A percentile compares a stretch with the other conserved stretches of the same genome.
phyloP scores from a whole-genome alignment of 2,329 filamentous ascomycete genomes.

The Ophiostoma pallidulum region DNA sequence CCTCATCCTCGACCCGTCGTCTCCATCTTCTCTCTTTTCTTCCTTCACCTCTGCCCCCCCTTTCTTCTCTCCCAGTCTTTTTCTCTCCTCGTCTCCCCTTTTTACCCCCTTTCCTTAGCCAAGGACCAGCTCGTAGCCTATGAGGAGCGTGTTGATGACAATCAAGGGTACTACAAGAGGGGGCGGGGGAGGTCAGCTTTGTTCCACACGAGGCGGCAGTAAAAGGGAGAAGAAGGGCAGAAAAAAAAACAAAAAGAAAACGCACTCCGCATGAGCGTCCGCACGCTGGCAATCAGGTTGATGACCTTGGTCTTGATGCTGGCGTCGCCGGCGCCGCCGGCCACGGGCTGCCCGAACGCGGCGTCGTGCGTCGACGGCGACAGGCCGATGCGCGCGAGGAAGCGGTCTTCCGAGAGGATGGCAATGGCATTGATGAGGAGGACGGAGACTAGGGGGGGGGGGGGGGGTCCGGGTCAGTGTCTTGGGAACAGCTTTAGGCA shows the following conservation, averaged over 20 bases:
- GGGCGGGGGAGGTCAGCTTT: background rate
- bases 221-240: background rate
- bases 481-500: background rate
- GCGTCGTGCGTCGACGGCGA: constrained; percentile 61
- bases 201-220: background rate
- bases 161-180: constrained; percentile 64
- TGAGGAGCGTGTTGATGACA: constrained; percentile 71
- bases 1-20: no score
- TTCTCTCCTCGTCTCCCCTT: background rate
- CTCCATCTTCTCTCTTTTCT: no score
- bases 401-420: constrained; percentile 88
- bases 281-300: constrained; percentile 80
- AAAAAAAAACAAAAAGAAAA: constrained; percentile 20
- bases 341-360: constrained; percentile 57
- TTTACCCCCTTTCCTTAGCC: no score
- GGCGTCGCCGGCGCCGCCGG: constrained; percentile 41
- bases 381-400: constrained; percentile 84
- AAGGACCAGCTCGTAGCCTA: constrained; percentile 70
- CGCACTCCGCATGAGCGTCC: constrained; percentile 88
- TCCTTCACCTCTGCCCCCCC: no score
- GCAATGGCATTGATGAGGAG: constrained; percentile 91
- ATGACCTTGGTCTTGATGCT: constrained; percentile 82
- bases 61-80: no score
- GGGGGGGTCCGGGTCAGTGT: background rate
- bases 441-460: constrained; percentile 52